These are phyloP conservation scores for Penicillium hesseltinei DNA, from an alignment of 2,329 filamentous ascomycete genomes.

Conservation along the genomic window DNA sequence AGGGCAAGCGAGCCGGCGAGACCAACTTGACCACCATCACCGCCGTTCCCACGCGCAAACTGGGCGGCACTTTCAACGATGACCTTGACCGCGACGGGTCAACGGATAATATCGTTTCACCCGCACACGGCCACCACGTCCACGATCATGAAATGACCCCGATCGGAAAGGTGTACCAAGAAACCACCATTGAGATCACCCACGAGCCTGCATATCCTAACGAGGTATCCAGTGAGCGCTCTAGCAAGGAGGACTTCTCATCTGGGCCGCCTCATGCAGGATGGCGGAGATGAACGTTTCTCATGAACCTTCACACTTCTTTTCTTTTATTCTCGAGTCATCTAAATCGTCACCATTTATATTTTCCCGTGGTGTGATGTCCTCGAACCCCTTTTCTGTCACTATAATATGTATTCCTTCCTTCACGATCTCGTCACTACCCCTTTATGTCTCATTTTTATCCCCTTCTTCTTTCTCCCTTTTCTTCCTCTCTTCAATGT, in stretches of 20 bases:
- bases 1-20: slow-evolving; percentile 24
- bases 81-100: slow-evolving; percentile 44
- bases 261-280: slow-evolving; percentile 12
- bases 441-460: neutral
- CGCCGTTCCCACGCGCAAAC: slow-evolving; percentile 25
- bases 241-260: slow-evolving; percentile 28
- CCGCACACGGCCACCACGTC: neutral
- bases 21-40: slow-evolving; percentile 35
- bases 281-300: slow-evolving; percentile 26
- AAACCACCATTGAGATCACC: slow-evolving; percentile 47
- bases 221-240: slow-evolving; percentile 25
- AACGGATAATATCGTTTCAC: slow-evolving; percentile 45
- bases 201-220: slow-evolving; percentile 35
- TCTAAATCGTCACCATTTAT: neutral
- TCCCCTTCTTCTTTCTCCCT: neutral
- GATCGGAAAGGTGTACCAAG: slow-evolving; percentile 44
- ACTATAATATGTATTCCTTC: neutral
- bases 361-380: neutral
- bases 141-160: slow-evolving; percentile 28
- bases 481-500: neutral
- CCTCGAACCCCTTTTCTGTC: neutral
- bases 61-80: slow-evolving; percentile 23
- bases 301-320: neutral
- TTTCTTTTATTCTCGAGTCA: neutral
- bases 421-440: neutral